Evolutionary conservation across 805 yeast species (phyloP).

Genomic region (Yamadazyma nakazawae): DNA sequence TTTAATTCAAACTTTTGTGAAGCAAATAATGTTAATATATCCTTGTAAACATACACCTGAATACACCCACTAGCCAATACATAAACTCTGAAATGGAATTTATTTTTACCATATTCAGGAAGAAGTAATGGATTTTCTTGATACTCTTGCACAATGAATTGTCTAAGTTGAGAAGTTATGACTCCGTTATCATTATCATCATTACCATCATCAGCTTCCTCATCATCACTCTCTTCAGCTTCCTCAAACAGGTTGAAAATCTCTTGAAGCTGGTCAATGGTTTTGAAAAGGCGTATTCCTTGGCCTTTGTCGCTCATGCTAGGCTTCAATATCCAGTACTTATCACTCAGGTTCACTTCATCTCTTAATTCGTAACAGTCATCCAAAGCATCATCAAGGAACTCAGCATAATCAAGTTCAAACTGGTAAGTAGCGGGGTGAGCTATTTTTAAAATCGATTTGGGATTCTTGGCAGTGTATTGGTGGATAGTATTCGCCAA

Average conservation of each 20-base stretch:
- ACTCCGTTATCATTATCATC: constrained; percentile 49
- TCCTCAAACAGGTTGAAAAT: constrained; percentile 87
- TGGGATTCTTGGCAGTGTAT: constrained; percentile 71
- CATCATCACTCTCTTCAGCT: constrained; percentile 58
- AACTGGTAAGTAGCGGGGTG: constrained; percentile 75
- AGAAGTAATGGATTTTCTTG: constrained; percentile 65
- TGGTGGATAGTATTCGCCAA: constrained; percentile 79
- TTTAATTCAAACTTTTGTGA: constrained; percentile 32
- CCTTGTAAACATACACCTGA: constrained; percentile 71
- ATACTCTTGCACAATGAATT: constrained; percentile 87
- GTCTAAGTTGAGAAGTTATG: constrained; percentile 82
- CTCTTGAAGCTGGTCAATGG: constrained; percentile 73
- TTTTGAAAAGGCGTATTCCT: constrained; percentile 81
- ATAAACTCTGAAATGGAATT: constrained; percentile 87
- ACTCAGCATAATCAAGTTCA: constrained; percentile 94
- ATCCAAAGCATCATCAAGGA: constrained; percentile 88
- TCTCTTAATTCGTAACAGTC: constrained; percentile 86
- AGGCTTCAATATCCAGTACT: constrained; percentile 89
- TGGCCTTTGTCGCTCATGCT: constrained; percentile 97
- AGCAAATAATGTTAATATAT: constrained; percentile 83
- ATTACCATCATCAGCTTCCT: constrained; percentile 32
- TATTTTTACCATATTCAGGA: constrained; percentile 55
- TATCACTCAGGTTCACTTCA: constrained; percentile 60
- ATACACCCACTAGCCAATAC: constrained; percentile 73
- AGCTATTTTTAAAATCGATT: constrained; percentile 53